Conservation (phyloP, 495 filamentous ascomycete species). For the Penicillium longicatenatum region DNA sequence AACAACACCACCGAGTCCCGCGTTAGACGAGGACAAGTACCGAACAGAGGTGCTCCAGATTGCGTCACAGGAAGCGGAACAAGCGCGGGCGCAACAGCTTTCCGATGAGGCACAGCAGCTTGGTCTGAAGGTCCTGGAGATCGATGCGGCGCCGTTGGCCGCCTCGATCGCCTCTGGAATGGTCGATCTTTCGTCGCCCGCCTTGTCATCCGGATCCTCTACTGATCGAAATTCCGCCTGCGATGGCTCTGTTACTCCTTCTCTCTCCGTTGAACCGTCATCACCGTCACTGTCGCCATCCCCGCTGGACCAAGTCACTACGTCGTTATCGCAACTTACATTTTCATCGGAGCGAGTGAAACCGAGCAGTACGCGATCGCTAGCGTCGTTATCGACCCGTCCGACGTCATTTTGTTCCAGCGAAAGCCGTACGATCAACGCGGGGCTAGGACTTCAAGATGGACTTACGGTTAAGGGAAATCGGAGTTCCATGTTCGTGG, state of each 20-base stretch:
- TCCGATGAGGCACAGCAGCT: slow-evolving; percentile 43
- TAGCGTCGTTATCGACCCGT: slow-evolving; percentile 43
- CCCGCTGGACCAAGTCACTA: slow-evolving; percentile 34
- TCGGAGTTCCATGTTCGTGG: slow-evolving; percentile 36
- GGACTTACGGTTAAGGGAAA: slow-evolving; percentile 12
- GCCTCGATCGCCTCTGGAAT: slow-evolving; percentile 43
- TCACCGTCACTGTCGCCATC: slow-evolving; percentile 18
- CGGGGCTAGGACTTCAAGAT: slow-evolving; percentile 18
- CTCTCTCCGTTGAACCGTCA: slow-evolving; percentile 21
- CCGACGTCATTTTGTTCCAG: slow-evolving; percentile 48
- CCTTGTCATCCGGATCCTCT: slow-evolving; percentile 41
- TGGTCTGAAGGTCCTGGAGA: slow-evolving; percentile 41
- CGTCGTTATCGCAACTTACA: slow-evolving; percentile 42
- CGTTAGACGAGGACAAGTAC: slow-evolving; percentile 42
- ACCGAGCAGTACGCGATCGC: slow-evolving; percentile 42
- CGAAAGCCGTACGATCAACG: slow-evolving; percentile 30
- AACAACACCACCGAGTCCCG: slow-evolving; percentile 2
- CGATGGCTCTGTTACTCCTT: slow-evolving; percentile 33
- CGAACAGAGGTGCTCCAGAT: slow-evolving; percentile 41
- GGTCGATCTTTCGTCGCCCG: slow-evolving; percentile 40
- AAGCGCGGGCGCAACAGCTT: slow-evolving; percentile 37
- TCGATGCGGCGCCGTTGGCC: slow-evolving; percentile 42
- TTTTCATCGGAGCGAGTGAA: slow-evolving; percentile 37
- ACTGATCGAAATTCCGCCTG: slow-evolving; percentile 40
- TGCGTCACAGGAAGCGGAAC: slow-evolving; percentile 38